Evolutionary conservation across 139 green algal genomes (phyloP), one percentile per base, ranked within the genome.

Genomic region (Chlamydomonas urium): DNA sequence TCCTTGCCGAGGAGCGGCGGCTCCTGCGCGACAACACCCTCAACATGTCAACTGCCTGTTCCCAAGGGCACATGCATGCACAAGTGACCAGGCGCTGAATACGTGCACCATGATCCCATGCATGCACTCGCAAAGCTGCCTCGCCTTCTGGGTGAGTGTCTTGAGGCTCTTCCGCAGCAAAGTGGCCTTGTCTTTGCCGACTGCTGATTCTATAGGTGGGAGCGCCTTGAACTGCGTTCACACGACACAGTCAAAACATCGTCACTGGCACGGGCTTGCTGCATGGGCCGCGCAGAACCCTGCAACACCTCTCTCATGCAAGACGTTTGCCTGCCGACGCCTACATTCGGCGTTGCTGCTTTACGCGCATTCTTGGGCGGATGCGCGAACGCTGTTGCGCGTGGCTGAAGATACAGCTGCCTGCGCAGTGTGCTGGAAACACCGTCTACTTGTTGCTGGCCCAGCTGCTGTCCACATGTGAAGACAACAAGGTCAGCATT

Each of bases 321-420:
- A 35, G 47, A 21, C 34, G 26, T 17, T 47, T 32, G 53, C 53
- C 5, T 62, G 53, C 24, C 21, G 29, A 26, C 23, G 42, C 60
- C 60, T 26, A 67, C 60, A 42, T 45, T 45, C 17, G 19, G 60
- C 10, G 60, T 17, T 8, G 23, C 6, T 21, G 8, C n/a, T 67
- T 77, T 81, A 33, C 71, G 66, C 19, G 69, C 75, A 38, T 74
- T 69, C 38, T 83, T 83, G 1, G 77, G 71, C 17, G 68, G 53
- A 50, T 70, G 56, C 31, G 65, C 66, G 2, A 21, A 33, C 23
- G 36, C 47, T 4, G 58, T 29, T 0, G 10, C 10, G 4, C 70
- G 69, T 34, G 78, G 69, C 63, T 63, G 38, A 0, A 83, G 45
- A 47, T 83, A 83, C 1, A 83, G 42, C 17, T 69, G 42, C n/a